Conservation (phyloP, 2,329 filamentous ascomycete species). For the Xylariaceae sp. region DNA sequence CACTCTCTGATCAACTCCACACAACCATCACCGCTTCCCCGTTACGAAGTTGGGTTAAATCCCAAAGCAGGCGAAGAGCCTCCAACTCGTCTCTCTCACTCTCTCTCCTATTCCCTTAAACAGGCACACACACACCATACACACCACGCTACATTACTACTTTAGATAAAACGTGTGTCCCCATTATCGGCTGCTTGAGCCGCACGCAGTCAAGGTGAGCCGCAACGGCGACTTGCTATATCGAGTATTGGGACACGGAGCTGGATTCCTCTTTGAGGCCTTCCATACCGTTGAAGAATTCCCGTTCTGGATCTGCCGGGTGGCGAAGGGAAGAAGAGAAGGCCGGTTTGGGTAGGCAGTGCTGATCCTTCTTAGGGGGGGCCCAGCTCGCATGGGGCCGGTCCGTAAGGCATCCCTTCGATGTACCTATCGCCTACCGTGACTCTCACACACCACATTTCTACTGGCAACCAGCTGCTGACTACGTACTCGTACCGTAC, state of each 20-base stretch:
- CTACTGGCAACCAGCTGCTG: no score
- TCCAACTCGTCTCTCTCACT: slow-evolving; percentile 7
- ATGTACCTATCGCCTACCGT: not conserved
- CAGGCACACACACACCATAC: no score
- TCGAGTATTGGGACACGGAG: slow-evolving; percentile 12
- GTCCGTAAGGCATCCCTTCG: not conserved
- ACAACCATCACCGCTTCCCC: not conserved
- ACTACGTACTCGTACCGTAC: no score
- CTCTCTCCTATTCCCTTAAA: not conserved
- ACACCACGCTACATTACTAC: no score
- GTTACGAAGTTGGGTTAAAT: no score
- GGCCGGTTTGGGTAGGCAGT: not conserved
- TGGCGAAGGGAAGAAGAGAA: slow-evolving; percentile 4
- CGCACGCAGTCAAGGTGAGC: not conserved
- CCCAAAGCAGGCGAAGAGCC: not conserved
- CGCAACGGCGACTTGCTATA: slow-evolving; percentile 7
- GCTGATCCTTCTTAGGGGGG: not conserved
- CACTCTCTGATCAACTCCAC: not conserved
- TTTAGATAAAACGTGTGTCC: no score
- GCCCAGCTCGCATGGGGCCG: not conserved
- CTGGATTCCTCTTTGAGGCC: slow-evolving; percentile 14
- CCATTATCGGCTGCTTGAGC: no score
- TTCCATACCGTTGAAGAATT: slow-evolving; percentile 2
- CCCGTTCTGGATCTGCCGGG: slow-evolving; percentile 13
- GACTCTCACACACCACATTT: not conserved